A percentile compares a stretch with the other conserved stretches of the same genome.
Conservation (phyloP, 164 flowering plant genomes). For the Macadamia integrifolia region DNA sequence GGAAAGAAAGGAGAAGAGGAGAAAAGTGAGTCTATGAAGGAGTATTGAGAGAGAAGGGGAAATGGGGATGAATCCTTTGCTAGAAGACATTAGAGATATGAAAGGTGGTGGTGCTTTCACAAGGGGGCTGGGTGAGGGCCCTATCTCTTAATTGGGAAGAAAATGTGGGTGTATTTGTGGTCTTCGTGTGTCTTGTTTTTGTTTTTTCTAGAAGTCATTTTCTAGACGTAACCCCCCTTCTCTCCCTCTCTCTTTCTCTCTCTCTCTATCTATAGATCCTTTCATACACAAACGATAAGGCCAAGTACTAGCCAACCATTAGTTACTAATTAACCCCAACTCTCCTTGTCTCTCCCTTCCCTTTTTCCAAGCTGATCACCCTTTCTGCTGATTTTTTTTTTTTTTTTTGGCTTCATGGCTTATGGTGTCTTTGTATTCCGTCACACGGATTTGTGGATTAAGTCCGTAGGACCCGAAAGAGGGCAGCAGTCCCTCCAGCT, state of each 20-base stretch:
- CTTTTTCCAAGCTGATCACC: no score
- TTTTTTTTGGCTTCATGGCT: no score
- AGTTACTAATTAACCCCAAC: no score
- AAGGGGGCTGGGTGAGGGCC: background rate
- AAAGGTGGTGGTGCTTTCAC: slow-evolving; percentile 1
- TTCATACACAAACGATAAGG: no score
- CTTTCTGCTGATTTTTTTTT: no score
- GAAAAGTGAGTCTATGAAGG: background rate
- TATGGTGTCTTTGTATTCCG: no score
- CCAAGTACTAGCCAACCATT: no score
- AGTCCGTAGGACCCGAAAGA: no score
- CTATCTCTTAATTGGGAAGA: slow-evolving; percentile 19
- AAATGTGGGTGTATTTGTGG: slow-evolving; percentile 21
- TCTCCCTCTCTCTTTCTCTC: no score
- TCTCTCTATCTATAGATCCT: background rate
- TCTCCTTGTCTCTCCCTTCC: no score
- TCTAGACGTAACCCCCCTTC: slow-evolving; percentile 24
- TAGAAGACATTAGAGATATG: background rate
- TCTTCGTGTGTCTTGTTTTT: slow-evolving; percentile 4
- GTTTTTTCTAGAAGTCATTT: slow-evolving; percentile 20
- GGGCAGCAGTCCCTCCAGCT: no score
- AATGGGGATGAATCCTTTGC: background rate
- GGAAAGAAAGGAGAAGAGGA: background rate
- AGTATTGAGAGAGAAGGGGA: background rate
- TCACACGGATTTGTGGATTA: no score